phyloP scores from a whole-genome alignment of 2,329 filamentous ascomycete species.

The Clonostachys rhizophaga region DNA sequence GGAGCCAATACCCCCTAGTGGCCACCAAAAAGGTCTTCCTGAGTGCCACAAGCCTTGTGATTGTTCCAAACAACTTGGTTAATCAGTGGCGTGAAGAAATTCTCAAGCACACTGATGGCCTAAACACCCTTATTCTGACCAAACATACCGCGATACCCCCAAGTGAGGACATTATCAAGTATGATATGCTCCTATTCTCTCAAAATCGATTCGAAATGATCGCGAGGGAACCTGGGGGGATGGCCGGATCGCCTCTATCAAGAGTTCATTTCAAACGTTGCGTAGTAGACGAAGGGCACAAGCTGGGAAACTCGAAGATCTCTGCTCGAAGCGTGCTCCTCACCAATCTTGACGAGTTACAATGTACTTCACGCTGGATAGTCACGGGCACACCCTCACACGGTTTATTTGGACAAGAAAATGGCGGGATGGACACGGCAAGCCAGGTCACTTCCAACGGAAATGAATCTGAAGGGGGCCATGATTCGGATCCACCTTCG shows the following conservation, averaged over 20 bases:
- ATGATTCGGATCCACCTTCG: conserved; percentile 17
- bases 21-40: conserved; percentile 51
- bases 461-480: conserved; percentile 8
- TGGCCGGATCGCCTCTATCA: conserved; percentile 55
- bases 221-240: conserved; percentile 23
- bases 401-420: conserved; percentile 63
- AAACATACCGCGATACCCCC: conserved; percentile 50
- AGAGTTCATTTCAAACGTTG: conserved; percentile 79
- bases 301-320: conserved; percentile 61
- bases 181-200: conserved; percentile 77
- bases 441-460: not conserved
- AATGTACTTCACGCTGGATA: conserved; percentile 75
- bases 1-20: conserved; percentile 2
- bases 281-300: conserved; percentile 90
- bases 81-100: conserved; percentile 84
- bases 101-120: conserved; percentile 63
- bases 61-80: conserved; percentile 79
- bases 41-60: conserved; percentile 66
- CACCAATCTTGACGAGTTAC: conserved; percentile 44
- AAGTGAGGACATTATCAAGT: conserved; percentile 52
- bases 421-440: not conserved
- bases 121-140: conserved; percentile 62
- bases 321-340: conserved; percentile 52
- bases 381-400: conserved; percentile 87
- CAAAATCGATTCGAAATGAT: conserved; percentile 66